These are phyloP conservation scores for Vicia sativa DNA, from an alignment of 306 rosid species.

Conservation along the genomic window DNA sequence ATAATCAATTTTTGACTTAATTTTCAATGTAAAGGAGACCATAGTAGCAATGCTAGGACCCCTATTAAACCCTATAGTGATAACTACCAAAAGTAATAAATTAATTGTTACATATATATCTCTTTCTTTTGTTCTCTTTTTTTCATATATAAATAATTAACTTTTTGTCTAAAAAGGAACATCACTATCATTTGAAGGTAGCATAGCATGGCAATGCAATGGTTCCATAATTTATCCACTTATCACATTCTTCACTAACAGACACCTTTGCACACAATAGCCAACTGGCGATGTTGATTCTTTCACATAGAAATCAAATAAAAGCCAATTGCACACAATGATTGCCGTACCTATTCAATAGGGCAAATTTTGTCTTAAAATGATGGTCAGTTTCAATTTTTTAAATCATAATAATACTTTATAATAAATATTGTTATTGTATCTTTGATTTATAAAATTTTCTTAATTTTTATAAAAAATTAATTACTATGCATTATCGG, in stretches of 20 bases:
- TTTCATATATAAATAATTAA: not conserved
- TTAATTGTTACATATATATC: not conserved
- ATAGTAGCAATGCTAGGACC: conserved; percentile 24
- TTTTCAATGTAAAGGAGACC: conserved; percentile 45
- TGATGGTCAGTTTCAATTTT: too few species aligned
- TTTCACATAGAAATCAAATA: conserved; percentile 59
- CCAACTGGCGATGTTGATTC: conserved; percentile 84
- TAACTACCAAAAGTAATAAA: conserved; percentile 26
- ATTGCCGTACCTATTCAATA: too few species aligned
- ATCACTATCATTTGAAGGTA: conserved; percentile 42
- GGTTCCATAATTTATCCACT: conserved; percentile 36
- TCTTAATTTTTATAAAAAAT: not conserved
- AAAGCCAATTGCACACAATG: conserved; percentile 49
- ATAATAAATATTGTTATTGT: too few species aligned
- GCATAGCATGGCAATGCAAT: conserved; percentile 42
- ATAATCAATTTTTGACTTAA: conserved; percentile 47
- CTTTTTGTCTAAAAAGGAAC: conserved; percentile 46
- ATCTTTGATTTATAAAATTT: not conserved
- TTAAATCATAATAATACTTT: too few species aligned
- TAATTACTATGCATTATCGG: too few species aligned
- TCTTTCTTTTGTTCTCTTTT: too few species aligned
- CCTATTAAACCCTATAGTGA: conserved; percentile 37
- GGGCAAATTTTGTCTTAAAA: too few species aligned
- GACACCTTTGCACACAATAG: conserved; percentile 47
- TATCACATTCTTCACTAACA: conserved; percentile 36